These are phyloP conservation scores for Penicillium ucsense DNA, from an alignment of 495 filamentous ascomycete genomes.

Conservation along the genomic window DNA sequence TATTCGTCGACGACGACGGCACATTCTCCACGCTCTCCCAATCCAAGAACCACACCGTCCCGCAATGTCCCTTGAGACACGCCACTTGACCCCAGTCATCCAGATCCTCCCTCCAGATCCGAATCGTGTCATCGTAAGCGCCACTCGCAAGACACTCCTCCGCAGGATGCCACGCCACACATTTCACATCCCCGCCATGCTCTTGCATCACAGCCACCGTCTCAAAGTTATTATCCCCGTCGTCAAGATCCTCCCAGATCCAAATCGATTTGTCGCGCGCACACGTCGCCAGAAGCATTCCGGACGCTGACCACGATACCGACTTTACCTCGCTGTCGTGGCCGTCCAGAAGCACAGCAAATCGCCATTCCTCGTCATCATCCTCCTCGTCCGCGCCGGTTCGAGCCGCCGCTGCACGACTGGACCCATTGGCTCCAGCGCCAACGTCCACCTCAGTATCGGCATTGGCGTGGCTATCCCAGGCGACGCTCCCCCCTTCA, in stretches of 20 bases:
- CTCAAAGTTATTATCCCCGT: constrained; percentile 87
- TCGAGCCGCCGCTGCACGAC: not conserved
- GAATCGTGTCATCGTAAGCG: constrained; percentile 86
- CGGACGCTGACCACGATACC: constrained; percentile 69
- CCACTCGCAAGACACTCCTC: constrained; percentile 73
- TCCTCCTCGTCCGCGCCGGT: constrained; percentile 33
- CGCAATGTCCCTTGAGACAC: constrained; percentile 62
- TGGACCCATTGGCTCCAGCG: not conserved
- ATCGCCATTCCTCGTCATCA: constrained; percentile 77
- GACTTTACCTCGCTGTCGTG: constrained; percentile 91
- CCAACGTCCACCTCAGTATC: not conserved
- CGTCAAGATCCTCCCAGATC: constrained; percentile 90
- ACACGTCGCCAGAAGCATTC: constrained; percentile 79
- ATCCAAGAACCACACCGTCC: constrained; percentile 80
- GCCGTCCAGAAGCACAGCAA: constrained; percentile 78
- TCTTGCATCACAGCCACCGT: constrained; percentile 90
- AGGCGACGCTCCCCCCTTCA: constrained; percentile 17
- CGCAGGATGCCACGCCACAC: constrained; percentile 78
- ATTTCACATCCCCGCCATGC: constrained; percentile 91
- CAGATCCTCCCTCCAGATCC: constrained; percentile 80
- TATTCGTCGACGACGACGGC: not conserved
- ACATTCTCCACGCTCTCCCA: constrained; percentile 49
- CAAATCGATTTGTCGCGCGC: constrained; percentile 91
- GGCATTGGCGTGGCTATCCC: not conserved
- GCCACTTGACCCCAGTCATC: constrained; percentile 92